Conservation (phyloP, 2,329 filamentous ascomycete genomes). For the Hymenoscyphus linearis region DNA sequence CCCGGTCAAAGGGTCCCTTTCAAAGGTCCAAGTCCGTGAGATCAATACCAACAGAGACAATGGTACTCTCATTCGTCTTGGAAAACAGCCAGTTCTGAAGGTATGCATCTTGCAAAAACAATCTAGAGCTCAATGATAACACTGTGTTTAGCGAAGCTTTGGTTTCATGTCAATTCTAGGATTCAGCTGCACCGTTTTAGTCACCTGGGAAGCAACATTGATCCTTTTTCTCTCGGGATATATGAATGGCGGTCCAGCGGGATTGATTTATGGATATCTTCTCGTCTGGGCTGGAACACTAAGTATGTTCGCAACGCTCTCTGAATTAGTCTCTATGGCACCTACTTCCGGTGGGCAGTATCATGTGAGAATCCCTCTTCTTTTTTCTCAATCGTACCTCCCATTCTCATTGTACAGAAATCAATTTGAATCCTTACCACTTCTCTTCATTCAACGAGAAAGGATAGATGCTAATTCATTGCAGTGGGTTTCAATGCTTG, state of each 20-base stretch:
- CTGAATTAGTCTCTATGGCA: slow-evolving; percentile 19
- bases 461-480: slow-evolving; percentile 30
- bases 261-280: slow-evolving; percentile 37
- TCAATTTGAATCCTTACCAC: neutral
- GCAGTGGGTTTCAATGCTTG: slow-evolving; percentile 11
- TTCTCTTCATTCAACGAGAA: neutral
- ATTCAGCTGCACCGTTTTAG: slow-evolving; percentile 39
- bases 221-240: neutral
- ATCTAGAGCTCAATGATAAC: too few relatives aligned
- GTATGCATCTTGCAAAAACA: neutral
- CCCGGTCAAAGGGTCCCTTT: too few relatives aligned
- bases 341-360: neutral
- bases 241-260: neutral
- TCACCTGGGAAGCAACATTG: slow-evolving; percentile 38
- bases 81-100: neutral
- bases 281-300: slow-evolving; percentile 28
- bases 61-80: neutral
- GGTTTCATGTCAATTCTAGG: slow-evolving; percentile 40
- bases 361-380: neutral
- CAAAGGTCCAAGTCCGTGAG: too few relatives aligned
- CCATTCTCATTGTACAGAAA: neutral
- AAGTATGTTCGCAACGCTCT: slow-evolving; percentile 14
- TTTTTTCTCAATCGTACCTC: neutral
- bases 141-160: slow-evolving; percentile 36
- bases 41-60: neutral